These are phyloP conservation scores for Aureobasidium zeae DNA, from an alignment of 2,329 filamentous ascomycete species.

Conservation along the genomic window DNA sequence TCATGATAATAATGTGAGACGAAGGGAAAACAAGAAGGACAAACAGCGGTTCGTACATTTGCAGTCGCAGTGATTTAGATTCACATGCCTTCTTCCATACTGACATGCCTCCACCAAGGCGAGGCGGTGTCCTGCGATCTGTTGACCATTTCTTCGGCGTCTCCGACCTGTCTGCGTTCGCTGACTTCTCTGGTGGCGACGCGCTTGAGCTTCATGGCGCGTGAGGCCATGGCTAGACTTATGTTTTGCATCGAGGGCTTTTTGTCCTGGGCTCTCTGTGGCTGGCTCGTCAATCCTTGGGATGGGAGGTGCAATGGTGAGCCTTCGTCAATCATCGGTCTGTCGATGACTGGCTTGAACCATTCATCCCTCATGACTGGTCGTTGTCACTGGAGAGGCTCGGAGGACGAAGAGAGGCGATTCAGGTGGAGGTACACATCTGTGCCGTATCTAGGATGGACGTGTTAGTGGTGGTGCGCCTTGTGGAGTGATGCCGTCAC, in stretches of 20 bases:
- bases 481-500: no score
- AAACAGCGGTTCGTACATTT: background rate
- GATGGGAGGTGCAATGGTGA: slow-evolving; percentile 26
- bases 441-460: slow-evolving; percentile 73
- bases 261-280: slow-evolving; percentile 19
- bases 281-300: slow-evolving; percentile 42
- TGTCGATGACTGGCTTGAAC: slow-evolving; percentile 27
- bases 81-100: slow-evolving; percentile 41
- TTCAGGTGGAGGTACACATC: slow-evolving; percentile 98
- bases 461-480: slow-evolving; percentile 22
- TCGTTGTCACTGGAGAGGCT: slow-evolving; percentile 89
- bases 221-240: slow-evolving; percentile 32
- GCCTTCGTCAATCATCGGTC: slow-evolving; percentile 25
- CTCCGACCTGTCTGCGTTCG: slow-evolving; percentile 82
- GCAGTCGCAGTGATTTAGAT: background rate
- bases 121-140: slow-evolving; percentile 20
- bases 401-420: slow-evolving; percentile 85
- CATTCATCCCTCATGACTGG: slow-evolving; percentile 75
- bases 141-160: slow-evolving; percentile 69
- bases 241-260: slow-evolving; percentile 39
- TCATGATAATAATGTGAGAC: background rate
- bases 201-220: slow-evolving; percentile 54
- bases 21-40: background rate
- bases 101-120: slow-evolving; percentile 41
- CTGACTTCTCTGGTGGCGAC: slow-evolving; percentile 63